These are phyloP conservation scores for Pleomassaria siparia DNA, from an alignment of 2,329 filamentous ascomycete genomes.

Conservation along the genomic window DNA sequence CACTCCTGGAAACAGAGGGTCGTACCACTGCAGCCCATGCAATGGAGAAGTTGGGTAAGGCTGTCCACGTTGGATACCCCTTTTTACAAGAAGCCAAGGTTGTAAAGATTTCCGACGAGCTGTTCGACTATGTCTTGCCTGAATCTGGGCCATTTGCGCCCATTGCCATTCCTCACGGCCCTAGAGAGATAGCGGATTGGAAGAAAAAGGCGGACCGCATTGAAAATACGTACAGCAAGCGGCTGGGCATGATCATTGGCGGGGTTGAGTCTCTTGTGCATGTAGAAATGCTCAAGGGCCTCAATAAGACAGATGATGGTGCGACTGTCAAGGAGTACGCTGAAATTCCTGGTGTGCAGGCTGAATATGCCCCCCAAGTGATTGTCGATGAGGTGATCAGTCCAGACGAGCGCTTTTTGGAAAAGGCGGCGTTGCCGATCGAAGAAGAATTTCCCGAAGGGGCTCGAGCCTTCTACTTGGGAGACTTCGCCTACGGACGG, in stretches of 20 bases:
- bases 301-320: constrained; percentile 87
- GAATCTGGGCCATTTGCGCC: constrained; percentile 60
- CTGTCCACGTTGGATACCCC: constrained; percentile 89
- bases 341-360: constrained; percentile 79
- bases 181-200: constrained; percentile 78
- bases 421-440: constrained; percentile 82
- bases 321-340: constrained; percentile 92
- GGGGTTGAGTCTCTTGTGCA: constrained; percentile 86
- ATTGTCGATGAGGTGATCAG: constrained; percentile 89
- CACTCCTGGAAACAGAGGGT: constrained; percentile 71
- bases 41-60: constrained; percentile 77
- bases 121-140: constrained; percentile 82
- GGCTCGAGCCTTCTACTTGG: constrained; percentile 87
- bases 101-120: constrained; percentile 83
- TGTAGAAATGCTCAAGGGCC: constrained; percentile 89
- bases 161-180: constrained; percentile 68
- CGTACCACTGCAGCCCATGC: constrained; percentile 72
- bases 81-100: constrained; percentile 95
- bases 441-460: constrained; percentile 87
- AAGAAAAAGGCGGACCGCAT: constrained; percentile 80
- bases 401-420: constrained; percentile 89
- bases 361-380: constrained; percentile 86
- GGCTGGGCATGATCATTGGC: constrained; percentile 84
- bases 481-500: constrained; percentile 88
- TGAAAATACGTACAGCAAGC: constrained; percentile 86